phyloP scores from a whole-genome alignment of 352 stramenopile genomes.

The Phytophthora ohioensis region DNA sequence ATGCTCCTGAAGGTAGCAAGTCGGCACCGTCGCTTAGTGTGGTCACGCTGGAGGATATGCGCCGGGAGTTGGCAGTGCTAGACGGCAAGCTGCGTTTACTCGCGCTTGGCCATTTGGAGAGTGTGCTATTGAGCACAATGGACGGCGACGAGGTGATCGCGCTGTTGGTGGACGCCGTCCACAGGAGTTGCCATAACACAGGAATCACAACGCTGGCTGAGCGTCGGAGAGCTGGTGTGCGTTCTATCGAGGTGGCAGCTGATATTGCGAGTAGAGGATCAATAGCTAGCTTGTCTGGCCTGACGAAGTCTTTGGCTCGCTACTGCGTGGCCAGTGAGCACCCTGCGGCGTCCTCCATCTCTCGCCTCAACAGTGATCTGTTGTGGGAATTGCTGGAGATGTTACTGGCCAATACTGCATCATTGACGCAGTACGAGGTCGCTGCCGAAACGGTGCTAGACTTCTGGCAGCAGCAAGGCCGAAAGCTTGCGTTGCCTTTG shows the following conservation, averaged over 20 bases:
- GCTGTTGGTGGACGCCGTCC: conserved; percentile 59
- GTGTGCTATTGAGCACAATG: conserved; percentile 67
- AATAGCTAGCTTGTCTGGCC: conserved; percentile 33
- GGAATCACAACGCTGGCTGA: conserved; percentile 46
- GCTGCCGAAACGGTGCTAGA: conserved; percentile 63
- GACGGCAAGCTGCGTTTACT: conserved; percentile 73
- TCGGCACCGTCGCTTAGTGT: conserved; percentile 51
- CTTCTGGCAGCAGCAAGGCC: conserved; percentile 57
- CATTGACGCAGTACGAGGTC: conserved; percentile 64
- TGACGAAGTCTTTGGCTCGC: conserved; percentile 74
- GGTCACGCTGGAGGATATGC: conserved; percentile 70
- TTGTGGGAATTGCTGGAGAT: conserved; percentile 68
- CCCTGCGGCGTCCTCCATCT: conserved; percentile 31
- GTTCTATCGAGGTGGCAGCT: conserved; percentile 61
- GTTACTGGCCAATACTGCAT: conserved; percentile 50
- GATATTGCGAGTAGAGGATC: conserved; percentile 47
- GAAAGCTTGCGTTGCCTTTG: conserved; percentile 64
- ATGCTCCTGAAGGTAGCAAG: conserved; percentile 16
- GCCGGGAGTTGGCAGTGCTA: conserved; percentile 62
- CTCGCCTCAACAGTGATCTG: conserved; percentile 44
- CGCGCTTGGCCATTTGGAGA: conserved; percentile 60
- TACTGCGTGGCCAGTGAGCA: conserved; percentile 70
- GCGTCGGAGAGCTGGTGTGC: conserved; percentile 53
- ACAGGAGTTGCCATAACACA: conserved; percentile 33
- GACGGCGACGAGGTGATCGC: conserved; percentile 62